Percentiles rank a stretch among this genome's conserved stretches.
Evolutionary conservation across 2,329 filamentous ascomycete species (phyloP).

Genomic region (Neonectria punicea): DNA sequence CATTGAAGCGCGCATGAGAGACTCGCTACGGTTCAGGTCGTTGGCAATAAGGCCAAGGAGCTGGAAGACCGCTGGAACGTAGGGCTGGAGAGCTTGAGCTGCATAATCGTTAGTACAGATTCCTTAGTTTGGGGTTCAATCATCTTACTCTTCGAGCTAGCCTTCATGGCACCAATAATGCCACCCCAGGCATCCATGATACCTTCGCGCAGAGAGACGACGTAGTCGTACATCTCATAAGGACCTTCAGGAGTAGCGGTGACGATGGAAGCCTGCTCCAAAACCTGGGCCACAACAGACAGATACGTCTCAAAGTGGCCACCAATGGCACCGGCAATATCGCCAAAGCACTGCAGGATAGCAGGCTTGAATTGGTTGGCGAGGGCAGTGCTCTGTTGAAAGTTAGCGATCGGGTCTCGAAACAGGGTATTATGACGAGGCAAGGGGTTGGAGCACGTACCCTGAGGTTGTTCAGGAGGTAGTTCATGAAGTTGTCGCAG

Average conservation of each 20-base stretch:
- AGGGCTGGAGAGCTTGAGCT: slow-evolving; percentile 79
- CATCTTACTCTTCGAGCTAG: slow-evolving; percentile 77
- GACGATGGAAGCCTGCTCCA: slow-evolving; percentile 91
- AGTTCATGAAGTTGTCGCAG: slow-evolving; percentile 99
- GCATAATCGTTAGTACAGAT: slow-evolving; percentile 41
- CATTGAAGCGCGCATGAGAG: slow-evolving; percentile 92
- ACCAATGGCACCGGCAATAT: slow-evolving; percentile 94
- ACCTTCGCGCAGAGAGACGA: slow-evolving; percentile 92
- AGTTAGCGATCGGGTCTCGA: slow-evolving; percentile 23
- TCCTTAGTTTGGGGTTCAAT: background rate
- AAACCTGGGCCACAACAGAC: slow-evolving; percentile 88
- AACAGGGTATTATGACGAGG: background rate
- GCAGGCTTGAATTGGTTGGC: slow-evolving; percentile 98
- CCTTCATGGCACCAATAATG: slow-evolving; percentile 93
- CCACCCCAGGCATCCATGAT: slow-evolving; percentile 99
- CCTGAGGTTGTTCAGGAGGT: slow-evolving; percentile 89
- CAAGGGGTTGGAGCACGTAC: slow-evolving; percentile 57
- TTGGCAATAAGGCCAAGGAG: slow-evolving; percentile 83
- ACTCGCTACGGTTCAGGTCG: slow-evolving; percentile 90
- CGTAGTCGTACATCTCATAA: slow-evolving; percentile 97
- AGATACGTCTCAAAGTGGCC: slow-evolving; percentile 94
- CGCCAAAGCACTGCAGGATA: slow-evolving; percentile 97
- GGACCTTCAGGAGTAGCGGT: slow-evolving; percentile 81
- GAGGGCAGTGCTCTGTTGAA: slow-evolving; percentile 76
- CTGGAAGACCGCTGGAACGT: slow-evolving; percentile 86